These are phyloP conservation scores for Triticum dicoccoides DNA, from an alignment of 176 grass and related monocot species.

Conservation along the genomic window DNA sequence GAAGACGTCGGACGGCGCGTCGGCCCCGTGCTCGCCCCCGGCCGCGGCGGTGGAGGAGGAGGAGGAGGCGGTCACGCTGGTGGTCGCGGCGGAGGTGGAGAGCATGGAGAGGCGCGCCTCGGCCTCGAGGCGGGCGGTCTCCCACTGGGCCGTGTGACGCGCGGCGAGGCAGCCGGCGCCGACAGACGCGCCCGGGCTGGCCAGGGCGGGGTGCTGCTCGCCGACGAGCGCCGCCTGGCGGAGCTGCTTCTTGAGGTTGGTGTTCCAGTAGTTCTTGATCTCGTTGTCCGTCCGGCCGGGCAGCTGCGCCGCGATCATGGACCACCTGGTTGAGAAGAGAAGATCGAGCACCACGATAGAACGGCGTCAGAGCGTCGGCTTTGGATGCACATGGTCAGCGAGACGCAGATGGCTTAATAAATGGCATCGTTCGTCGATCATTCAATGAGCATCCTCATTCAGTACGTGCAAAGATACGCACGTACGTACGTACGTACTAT, in stretches of 20 bases:
- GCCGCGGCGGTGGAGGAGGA: slow-evolving; percentile 19
- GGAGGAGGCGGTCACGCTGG: slow-evolving; percentile 30
- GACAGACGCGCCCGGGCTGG: not conserved
- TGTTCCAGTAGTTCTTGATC: slow-evolving; percentile 99
- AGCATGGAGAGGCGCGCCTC: slow-evolving; percentile 82
- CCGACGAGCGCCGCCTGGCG: slow-evolving; percentile 41
- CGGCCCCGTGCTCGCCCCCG: slow-evolving; percentile 4
- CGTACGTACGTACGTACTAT: not conserved
- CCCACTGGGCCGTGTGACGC: slow-evolving; percentile 92
- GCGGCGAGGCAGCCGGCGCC: slow-evolving; percentile 29
- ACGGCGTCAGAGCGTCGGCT: not conserved
- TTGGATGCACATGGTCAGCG: not conserved
- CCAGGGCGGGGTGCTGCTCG: slow-evolving; percentile 10
- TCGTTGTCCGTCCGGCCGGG: slow-evolving; percentile 88
- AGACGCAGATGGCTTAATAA: not conserved
- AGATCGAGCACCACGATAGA: not conserved
- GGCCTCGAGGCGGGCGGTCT: slow-evolving; percentile 77
- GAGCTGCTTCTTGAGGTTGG: slow-evolving; percentile 89
- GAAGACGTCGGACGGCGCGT: slow-evolving; percentile 58
- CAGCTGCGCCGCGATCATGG: slow-evolving; percentile 88
- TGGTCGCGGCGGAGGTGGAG: slow-evolving; percentile 36
- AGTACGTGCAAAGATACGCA: not conserved
- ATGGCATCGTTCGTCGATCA: slow-evolving; percentile 5
- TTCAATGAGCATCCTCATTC: not conserved
- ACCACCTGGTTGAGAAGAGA: slow-evolving; percentile 68